phyloP scores from a whole-genome alignment of 768 basidiomycete genomes.

The Mycena chlorophos region DNA sequence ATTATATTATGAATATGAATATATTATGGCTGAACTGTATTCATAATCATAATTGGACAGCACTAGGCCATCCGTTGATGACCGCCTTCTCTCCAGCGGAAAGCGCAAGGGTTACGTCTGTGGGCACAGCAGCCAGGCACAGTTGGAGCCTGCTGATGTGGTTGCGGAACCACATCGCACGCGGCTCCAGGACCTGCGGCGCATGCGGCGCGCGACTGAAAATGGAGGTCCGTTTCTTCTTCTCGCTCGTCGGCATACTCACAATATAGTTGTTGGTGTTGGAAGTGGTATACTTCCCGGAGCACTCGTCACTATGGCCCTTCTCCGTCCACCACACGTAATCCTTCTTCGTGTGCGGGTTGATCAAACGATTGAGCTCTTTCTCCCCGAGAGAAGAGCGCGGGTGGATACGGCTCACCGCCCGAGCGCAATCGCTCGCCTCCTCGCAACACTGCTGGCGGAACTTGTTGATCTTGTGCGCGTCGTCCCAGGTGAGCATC shows the following conservation, averaged over 20 bases:
- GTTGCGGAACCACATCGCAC: not conserved
- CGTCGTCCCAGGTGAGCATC: not conserved
- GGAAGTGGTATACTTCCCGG: not conserved
- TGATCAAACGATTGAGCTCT: not conserved
- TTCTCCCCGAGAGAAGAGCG: not conserved
- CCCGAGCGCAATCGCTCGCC: not conserved
- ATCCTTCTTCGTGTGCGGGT: not conserved
- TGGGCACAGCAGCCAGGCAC: not conserved
- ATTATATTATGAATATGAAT: no score
- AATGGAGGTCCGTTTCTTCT: not conserved
- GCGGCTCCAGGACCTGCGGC: not conserved
- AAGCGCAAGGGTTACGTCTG: not conserved
- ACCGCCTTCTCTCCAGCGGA: not conserved
- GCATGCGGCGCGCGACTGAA: not conserved
- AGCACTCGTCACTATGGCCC: not conserved
- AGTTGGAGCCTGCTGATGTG: not conserved
- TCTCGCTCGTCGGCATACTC: not conserved
- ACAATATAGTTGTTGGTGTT: not conserved
- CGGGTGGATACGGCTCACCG: not conserved
- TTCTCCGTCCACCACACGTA: conserved; percentile 1
- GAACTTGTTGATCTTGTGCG: not conserved
- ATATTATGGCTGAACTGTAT: no score
- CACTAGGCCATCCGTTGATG: no score
- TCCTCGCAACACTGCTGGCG: not conserved
- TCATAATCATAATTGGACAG: no score